Conservation (phyloP, 176 grass and related monocot species). For the Calamus simplicifolius region DNA sequence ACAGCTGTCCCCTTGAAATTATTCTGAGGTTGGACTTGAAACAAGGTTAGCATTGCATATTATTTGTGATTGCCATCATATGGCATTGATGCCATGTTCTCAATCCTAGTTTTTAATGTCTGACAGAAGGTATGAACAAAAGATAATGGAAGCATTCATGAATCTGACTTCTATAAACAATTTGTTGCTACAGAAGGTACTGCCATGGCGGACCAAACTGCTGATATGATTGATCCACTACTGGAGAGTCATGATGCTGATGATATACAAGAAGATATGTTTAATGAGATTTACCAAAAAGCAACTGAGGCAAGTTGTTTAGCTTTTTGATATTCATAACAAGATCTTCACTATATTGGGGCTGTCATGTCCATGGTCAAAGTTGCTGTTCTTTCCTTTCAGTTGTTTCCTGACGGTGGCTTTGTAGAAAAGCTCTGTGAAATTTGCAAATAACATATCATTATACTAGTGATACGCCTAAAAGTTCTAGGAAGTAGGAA, state of each 20-base stretch:
- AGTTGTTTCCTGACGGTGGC: too few species aligned
- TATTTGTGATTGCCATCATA: too few species aligned
- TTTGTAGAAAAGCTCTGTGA: too few species aligned
- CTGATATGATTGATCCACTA: constrained; percentile 25
- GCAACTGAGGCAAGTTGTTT: constrained; percentile 38
- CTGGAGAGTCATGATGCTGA: constrained; percentile 26
- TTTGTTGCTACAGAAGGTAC: constrained; percentile 14
- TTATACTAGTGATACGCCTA: too few species aligned
- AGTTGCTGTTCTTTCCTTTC: not conserved
- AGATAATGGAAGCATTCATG: not conserved
- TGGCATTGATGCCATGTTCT: too few species aligned
- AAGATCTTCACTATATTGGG: not conserved
- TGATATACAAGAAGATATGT: constrained; percentile 56
- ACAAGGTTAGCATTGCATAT: too few species aligned
- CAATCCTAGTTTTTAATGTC: too few species aligned
- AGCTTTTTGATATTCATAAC: constrained; percentile 10
- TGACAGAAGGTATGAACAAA: too few species aligned
- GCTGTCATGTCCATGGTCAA: not conserved
- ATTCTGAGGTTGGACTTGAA: too few species aligned
- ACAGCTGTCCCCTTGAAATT: too few species aligned
- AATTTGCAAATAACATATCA: too few species aligned
- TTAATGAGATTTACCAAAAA: constrained; percentile 57
- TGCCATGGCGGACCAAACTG: constrained; percentile 6
- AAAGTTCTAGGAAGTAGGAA: too few species aligned
- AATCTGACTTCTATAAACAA: not conserved